Conservation (phyloP, 331 rosid genomes). For the Quercus tomentella region DNA sequence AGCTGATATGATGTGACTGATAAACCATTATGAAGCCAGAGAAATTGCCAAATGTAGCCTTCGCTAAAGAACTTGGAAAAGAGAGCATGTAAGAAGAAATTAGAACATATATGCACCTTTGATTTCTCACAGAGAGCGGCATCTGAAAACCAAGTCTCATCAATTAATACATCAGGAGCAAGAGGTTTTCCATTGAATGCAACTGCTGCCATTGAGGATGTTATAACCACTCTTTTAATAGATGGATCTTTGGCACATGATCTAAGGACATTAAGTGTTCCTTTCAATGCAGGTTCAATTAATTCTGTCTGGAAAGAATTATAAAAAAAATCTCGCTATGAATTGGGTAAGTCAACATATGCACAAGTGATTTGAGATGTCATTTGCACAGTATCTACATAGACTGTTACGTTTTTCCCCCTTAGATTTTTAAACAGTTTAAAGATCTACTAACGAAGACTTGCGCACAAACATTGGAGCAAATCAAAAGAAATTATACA, state of each 20-base stretch:
- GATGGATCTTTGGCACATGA: slow-evolving; percentile 42
- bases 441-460: background rate
- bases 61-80: background rate
- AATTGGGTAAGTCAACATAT: background rate
- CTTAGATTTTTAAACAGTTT: background rate
- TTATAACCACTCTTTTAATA: slow-evolving; percentile 39
- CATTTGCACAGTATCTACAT: background rate
- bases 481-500: background rate
- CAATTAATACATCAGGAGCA: slow-evolving; percentile 35
- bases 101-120: slow-evolving; percentile 14
- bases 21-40: background rate
- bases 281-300: slow-evolving; percentile 55
- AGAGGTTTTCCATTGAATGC: slow-evolving; percentile 24
- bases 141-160: slow-evolving; percentile 64
- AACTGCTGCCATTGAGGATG: slow-evolving; percentile 48
- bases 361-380: background rate
- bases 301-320: slow-evolving; percentile 32
- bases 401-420: background rate
- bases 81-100: background rate
- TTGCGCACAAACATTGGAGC: background rate
- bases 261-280: slow-evolving; percentile 43
- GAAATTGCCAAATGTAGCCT: background rate
- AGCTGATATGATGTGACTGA: background rate
- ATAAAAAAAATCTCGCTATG: background rate
- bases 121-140: slow-evolving; percentile 19